A percentile compares a stretch with the other conserved stretches of the same genome.
These are phyloP conservation scores for Canavalia gladiata DNA, from an alignment of 306 rosid species.

Conservation along the genomic window DNA sequence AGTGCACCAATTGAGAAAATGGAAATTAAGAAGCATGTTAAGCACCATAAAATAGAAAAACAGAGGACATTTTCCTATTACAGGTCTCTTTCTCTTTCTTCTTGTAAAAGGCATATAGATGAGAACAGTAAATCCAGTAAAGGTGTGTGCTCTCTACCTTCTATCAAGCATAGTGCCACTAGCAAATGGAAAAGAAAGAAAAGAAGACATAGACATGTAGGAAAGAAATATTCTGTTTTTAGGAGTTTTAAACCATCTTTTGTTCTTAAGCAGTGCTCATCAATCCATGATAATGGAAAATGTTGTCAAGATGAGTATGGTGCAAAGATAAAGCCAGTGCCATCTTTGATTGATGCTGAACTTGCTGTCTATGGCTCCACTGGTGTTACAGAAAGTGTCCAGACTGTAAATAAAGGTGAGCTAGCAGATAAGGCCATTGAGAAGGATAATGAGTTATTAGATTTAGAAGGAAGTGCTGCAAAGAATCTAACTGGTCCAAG, in stretches of 20 bases:
- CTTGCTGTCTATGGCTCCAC: slow-evolving; percentile 46
- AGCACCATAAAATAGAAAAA: slow-evolving; percentile 48
- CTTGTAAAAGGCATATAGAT: slow-evolving; percentile 32
- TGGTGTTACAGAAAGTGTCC: slow-evolving; percentile 48
- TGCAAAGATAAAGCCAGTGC: slow-evolving; percentile 51
- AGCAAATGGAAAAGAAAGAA: slow-evolving; percentile 44
- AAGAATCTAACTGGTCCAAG: slow-evolving; percentile 43
- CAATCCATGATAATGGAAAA: slow-evolving; percentile 44
- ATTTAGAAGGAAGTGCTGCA: slow-evolving; percentile 43
- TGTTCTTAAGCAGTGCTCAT: slow-evolving; percentile 61
- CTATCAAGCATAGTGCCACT: slow-evolving; percentile 42
- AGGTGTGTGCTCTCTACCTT: slow-evolving; percentile 46
- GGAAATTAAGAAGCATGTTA: slow-evolving; percentile 50
- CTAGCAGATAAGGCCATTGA: slow-evolving; percentile 44
- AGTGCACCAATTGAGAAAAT: slow-evolving; percentile 31
- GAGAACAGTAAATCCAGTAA: slow-evolving; percentile 40
- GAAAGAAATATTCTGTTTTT: slow-evolving; percentile 34
- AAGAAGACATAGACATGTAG: slow-evolving; percentile 33
- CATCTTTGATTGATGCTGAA: slow-evolving; percentile 51
- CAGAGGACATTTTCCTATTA: slow-evolving; percentile 44
- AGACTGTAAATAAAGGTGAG: slow-evolving; percentile 44
- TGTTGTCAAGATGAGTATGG: slow-evolving; percentile 55
- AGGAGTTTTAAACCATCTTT: slow-evolving; percentile 47
- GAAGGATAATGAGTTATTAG: slow-evolving; percentile 46
- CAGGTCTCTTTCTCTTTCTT: slow-evolving; percentile 50